Evolutionary conservation across 2,329 filamentous ascomycete genomes (phyloP).

Genomic region (Sporothrix pallida): DNA sequence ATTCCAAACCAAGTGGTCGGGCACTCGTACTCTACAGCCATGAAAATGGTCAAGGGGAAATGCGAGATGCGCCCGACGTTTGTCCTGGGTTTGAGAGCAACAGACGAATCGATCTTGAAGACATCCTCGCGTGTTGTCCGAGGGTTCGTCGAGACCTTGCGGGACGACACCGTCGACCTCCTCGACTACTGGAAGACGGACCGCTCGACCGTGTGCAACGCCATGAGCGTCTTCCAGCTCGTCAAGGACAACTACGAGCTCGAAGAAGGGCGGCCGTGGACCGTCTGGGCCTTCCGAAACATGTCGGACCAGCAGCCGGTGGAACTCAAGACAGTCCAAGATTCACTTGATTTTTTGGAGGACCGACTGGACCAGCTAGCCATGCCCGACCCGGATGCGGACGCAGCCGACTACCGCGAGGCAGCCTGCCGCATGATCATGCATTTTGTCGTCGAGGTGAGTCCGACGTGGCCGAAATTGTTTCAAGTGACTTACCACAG

Average conservation of each 20-base stretch:
- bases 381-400: not conserved
- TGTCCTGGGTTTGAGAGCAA: not conserved
- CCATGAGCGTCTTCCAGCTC: not conserved
- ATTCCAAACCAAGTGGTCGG: not conserved
- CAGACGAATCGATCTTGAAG: not conserved
- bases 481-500: not conserved
- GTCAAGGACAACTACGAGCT: not conserved
- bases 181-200: not conserved
- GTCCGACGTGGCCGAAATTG: conserved; percentile 12
- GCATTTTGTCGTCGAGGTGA: conserved; percentile 10
- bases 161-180: not conserved
- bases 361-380: not conserved
- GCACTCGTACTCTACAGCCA: not conserved
- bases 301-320: not conserved
- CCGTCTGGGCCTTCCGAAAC: not conserved
- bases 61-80: not conserved
- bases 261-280: not conserved
- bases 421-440: not conserved
- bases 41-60: not conserved
- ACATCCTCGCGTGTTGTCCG: not conserved
- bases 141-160: not conserved
- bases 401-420: not conserved
- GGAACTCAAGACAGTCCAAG: not conserved
- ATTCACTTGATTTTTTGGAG: not conserved
- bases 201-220: not conserved